Evolutionary conservation across 2,329 filamentous ascomycete species (phyloP), one percentile per base, ranked within the genome.

Genomic region (Xylariales sp.): DNA sequence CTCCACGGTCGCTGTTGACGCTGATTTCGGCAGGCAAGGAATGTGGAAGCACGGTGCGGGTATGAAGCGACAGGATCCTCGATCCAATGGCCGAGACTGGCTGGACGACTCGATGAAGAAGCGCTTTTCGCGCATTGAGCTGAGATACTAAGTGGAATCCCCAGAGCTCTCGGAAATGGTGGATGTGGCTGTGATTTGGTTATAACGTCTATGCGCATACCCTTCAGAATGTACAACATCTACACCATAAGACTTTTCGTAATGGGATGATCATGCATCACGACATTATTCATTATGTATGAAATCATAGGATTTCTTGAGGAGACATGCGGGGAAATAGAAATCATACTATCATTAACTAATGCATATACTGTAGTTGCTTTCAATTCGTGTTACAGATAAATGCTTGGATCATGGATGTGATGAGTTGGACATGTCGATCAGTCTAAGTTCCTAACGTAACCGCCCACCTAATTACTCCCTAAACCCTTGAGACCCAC

Each of bases 31-130:
- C 27, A 35, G 37, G 11, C 52, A 57, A 33, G 44, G 48, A 20
- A 42, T 57, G 36, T 60, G 57, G 57, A 33, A 28, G 31, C 36
- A 21, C 24, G 22, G 19, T 1, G 29, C 9, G 9, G 29, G 29
- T 10, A 27, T 27, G 24, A 27, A 27, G n/a, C 24, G 24, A 27
- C n/a, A 8, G 24, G 25, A 20, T 12, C 4, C 22, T 7, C 36
- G 16, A 9, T 16, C 24, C 16, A 32, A 33, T 12, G 11, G 33
- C 20, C 28, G 38, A 10, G 38, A 40, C 19, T 40, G 38, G 38
- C 29, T 40, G 3, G 29, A 32, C 12, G 38, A 40, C 21, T 16
- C 38, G 6, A 33, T 24, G 28, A 40, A 40, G 38, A 40, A 40
- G 28, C 38, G 29, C 4, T 33, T 33, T 10, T 14, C 38, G 3